These are phyloP conservation scores for Xylaria telfairii DNA, from an alignment of 495 filamentous ascomycete species.

Conservation along the genomic window DNA sequence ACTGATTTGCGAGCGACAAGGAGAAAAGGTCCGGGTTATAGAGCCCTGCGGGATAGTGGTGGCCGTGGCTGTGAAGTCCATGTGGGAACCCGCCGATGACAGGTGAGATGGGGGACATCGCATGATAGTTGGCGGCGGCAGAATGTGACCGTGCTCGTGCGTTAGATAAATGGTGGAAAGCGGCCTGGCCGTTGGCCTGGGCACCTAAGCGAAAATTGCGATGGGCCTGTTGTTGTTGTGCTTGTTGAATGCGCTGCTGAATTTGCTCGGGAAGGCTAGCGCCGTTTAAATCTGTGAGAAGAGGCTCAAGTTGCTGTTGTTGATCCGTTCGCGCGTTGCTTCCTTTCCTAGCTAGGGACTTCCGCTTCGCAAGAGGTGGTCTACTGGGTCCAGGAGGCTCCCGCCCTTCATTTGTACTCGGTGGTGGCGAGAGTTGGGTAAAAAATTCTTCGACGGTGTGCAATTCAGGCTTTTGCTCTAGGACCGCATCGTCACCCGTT, in stretches of 20 bases:
- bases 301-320: conserved; percentile 47
- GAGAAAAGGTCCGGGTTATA: conserved; percentile 55
- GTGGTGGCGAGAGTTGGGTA: conserved; percentile 74
- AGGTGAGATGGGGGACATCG: conserved; percentile 54
- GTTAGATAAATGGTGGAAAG: conserved; percentile 49
- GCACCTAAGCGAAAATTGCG: conserved; percentile 46
- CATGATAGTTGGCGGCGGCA: conserved; percentile 47
- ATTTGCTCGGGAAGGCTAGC: conserved; percentile 39
- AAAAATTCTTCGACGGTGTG: conserved; percentile 97
- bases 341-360: conserved; percentile 50
- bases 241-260: conserved; percentile 42
- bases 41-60: conserved; percentile 44
- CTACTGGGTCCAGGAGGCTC: conserved; percentile 33
- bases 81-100: conserved; percentile 44
- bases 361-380: conserved; percentile 49
- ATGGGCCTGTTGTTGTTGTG: conserved; percentile 47
- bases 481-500: conserved; percentile 76
- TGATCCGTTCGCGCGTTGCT: conserved; percentile 45
- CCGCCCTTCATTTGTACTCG: conserved; percentile 49
- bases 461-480: conserved; percentile 84
- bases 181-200: conserved; percentile 45
- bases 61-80: conserved; percentile 40
- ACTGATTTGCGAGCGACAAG: conserved; percentile 50
- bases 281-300: conserved; percentile 47
- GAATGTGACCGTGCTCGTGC: conserved; percentile 44